Evolutionary conservation across 202 grass and related monocot species (phyloP).

Genomic region (Panicum hallii): DNA sequence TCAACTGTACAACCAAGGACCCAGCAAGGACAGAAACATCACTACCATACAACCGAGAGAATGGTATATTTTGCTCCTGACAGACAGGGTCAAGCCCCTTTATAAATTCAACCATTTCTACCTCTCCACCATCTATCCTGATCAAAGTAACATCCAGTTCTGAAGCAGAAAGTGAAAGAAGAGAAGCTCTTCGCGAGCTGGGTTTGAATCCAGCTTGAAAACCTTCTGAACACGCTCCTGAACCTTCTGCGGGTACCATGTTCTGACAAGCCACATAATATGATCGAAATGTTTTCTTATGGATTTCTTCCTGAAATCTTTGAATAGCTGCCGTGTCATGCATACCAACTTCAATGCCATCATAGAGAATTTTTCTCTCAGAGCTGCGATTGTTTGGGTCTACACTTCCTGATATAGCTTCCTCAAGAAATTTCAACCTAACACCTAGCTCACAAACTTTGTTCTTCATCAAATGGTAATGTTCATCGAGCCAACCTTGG

Average conservation of each 20-base stretch:
- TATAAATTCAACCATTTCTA: constrained; percentile 94
- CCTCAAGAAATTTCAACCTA: constrained; percentile 87
- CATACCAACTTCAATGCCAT: constrained; percentile 65
- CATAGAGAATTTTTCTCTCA: constrained; percentile 56
- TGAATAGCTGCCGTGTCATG: constrained; percentile 73
- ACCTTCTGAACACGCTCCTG: constrained; percentile 66
- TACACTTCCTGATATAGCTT: constrained; percentile 67
- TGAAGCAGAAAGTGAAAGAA: constrained; percentile 86
- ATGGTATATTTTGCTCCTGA: constrained; percentile 90
- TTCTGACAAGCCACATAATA: constrained; percentile 95
- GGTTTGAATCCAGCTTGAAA: constrained; percentile 94
- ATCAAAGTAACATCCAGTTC: constrained; percentile 89
- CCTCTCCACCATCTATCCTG: constrained; percentile 73
- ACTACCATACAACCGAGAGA: constrained; percentile 91
- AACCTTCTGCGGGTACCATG: constrained; percentile 76
- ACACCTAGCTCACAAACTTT: constrained; percentile 80
- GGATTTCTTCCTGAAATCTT: constrained; percentile 78
- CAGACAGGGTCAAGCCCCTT: constrained; percentile 77
- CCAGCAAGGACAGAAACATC: constrained; percentile 84
- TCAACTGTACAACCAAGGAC: constrained; percentile 82
- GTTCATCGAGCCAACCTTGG: constrained; percentile 98
- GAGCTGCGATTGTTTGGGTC: constrained; percentile 52
- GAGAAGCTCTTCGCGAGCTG: constrained; percentile 79
- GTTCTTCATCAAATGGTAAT: constrained; percentile 96
- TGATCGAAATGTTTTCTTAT: constrained; percentile 85